Evolutionary conservation across 208 protist genomes (phyloP).

Genomic region (Acanthamoeba healyi): DNA sequence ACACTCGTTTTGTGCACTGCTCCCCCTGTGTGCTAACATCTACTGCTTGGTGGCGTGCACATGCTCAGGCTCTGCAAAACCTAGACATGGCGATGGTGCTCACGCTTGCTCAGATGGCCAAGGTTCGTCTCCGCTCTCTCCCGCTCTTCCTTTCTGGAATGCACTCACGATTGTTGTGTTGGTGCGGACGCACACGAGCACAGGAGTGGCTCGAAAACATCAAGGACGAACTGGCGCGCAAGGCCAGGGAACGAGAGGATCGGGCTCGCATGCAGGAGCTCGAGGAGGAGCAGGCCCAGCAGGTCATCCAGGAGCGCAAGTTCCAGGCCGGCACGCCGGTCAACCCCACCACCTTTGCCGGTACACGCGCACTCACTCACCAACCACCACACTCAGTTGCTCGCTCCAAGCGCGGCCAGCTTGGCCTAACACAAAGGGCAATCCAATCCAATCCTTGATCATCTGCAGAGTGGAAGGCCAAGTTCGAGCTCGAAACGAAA

Average conservation of each 20-base stretch:
- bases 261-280: not conserved
- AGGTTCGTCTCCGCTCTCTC: not conserved
- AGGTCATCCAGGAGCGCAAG: slow-evolving; percentile 35
- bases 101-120: slow-evolving; percentile 25
- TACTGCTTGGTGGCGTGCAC: not conserved
- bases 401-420: not conserved
- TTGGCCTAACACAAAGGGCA: not conserved
- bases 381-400: not conserved
- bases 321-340: slow-evolving; percentile 14
- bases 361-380: not conserved
- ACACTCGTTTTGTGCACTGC: not conserved
- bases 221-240: slow-evolving; percentile 22
- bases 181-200: not conserved
- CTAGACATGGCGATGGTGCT: slow-evolving; percentile 40
- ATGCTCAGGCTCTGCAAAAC: not conserved
- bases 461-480: slow-evolving; percentile 42
- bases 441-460: too few relatives aligned
- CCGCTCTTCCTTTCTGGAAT: not conserved
- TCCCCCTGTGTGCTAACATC: not conserved
- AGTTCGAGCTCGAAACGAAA: slow-evolving; percentile 9
- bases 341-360: slow-evolving; percentile 4
- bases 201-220: slow-evolving; percentile 22
- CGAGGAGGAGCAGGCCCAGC: slow-evolving; percentile 11
- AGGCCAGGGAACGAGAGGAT: slow-evolving; percentile 28
- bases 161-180: not conserved